These are phyloP conservation scores for Barbarea vulgaris DNA, from an alignment of 345 rosid species.

Conservation along the genomic window DNA sequence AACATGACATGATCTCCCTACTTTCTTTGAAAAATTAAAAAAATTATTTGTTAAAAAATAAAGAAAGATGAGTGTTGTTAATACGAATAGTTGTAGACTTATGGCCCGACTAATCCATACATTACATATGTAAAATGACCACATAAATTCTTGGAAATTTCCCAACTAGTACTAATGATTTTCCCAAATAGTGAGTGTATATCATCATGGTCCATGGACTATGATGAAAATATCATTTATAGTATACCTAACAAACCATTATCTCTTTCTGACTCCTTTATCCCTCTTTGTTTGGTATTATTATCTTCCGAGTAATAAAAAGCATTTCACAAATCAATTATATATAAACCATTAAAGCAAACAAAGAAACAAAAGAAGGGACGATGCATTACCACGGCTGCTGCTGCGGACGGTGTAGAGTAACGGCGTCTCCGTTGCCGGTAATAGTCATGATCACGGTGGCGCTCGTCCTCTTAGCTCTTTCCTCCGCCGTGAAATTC, in stretches of 20 bases:
- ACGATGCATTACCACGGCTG: conserved; percentile 47
- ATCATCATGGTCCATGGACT: conserved; percentile 15
- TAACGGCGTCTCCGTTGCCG: conserved; percentile 40
- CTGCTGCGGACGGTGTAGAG: conserved; percentile 48
- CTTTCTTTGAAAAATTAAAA: no score
- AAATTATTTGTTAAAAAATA: no score
- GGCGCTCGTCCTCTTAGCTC: conserved; percentile 43
- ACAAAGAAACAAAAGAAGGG: background rate
- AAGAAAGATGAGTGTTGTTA: background rate
- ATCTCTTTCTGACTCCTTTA: background rate
- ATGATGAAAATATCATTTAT: conserved; percentile 14
- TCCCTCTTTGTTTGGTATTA: background rate
- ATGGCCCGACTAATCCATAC: background rate
- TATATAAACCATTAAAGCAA: conserved; percentile 7
- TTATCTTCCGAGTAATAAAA: conserved; percentile 10
- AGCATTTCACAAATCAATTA: conserved; percentile 15
- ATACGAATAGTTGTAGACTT: background rate
- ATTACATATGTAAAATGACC: conserved; percentile 16
- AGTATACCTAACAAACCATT: conserved; percentile 40
- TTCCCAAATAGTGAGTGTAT: conserved; percentile 3
- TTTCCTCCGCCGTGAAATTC: conserved; percentile 47
- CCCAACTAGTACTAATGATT: conserved; percentile 14
- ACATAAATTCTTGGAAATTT: background rate
- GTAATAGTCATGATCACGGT: conserved; percentile 52
- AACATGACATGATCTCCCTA: background rate